phyloP scores from a whole-genome alignment of 129 eudicot species.

The Flaveria linearis region DNA sequence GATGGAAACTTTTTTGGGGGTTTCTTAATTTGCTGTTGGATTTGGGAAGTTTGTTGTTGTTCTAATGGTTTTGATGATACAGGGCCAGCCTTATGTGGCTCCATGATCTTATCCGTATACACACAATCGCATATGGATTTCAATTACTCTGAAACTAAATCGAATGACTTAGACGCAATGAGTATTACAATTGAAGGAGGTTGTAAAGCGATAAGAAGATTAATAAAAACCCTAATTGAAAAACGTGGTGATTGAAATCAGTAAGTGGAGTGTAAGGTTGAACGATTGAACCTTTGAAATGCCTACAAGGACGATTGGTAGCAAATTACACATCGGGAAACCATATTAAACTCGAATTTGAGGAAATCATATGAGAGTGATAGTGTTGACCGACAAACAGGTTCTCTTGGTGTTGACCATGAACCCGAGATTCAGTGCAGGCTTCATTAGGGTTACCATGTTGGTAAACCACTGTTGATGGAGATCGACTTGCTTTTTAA shows the following conservation, averaged over 20 bases:
- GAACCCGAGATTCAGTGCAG: no score
- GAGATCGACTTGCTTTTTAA: no score
- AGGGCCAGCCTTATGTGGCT: not conserved
- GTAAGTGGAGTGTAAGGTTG: not conserved
- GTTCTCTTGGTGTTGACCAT: no score
- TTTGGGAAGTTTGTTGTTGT: not conserved
- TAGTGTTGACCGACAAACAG: no score
- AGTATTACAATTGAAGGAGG: not conserved
- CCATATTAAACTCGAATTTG: no score
- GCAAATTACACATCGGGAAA: no score
- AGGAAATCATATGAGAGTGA: no score
- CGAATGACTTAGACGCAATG: not conserved
- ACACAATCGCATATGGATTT: not conserved
- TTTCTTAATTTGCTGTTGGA: conserved; percentile 18
- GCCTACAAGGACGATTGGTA: not conserved
- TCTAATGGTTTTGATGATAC: conserved; percentile 16
- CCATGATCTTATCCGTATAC: not conserved
- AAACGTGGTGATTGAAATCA: not conserved
- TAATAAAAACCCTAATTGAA: not conserved
- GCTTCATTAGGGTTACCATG: no score
- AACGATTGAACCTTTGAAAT: conserved; percentile 10
- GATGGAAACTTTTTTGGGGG: conserved; percentile 44
- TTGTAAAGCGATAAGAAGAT: not conserved
- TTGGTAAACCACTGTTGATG: no score
- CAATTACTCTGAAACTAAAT: conserved; percentile 19